phyloP scores from a whole-genome alignment of 192 early-diverging fungal genomes.

The Entophlyctis luteolus region DNA sequence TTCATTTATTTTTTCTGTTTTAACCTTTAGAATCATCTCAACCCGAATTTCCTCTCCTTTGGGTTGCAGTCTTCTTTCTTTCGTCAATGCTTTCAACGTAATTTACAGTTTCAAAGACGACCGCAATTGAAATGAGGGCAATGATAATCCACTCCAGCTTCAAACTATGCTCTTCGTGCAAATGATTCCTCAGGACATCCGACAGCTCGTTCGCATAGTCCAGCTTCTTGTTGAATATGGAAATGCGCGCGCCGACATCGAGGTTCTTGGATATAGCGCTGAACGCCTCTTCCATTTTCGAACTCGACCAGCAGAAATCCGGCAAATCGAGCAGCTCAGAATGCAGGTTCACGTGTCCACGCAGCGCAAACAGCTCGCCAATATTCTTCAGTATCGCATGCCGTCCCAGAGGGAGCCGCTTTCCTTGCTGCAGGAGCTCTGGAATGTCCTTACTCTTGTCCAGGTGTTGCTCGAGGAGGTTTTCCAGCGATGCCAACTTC shows the following conservation, averaged over 20 bases:
- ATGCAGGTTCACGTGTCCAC: constrained; percentile 53
- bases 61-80: neutral
- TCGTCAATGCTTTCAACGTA: constrained; percentile 21
- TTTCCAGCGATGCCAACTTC: constrained; percentile 54
- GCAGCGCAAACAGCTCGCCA: constrained; percentile 50
- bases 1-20: no score
- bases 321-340: constrained; percentile 58
- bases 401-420: constrained; percentile 42
- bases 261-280: constrained; percentile 45
- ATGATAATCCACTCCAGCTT: constrained; percentile 47
- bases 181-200: constrained; percentile 48
- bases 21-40: no score
- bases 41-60: no score
- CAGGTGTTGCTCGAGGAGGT: constrained; percentile 50
- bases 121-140: constrained; percentile 41
- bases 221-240: constrained; percentile 61
- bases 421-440: constrained; percentile 41
- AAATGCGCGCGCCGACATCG: constrained; percentile 54
- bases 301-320: constrained; percentile 57
- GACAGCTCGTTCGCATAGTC: constrained; percentile 65
- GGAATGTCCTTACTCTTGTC: constrained; percentile 47
- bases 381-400: constrained; percentile 47
- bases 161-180: constrained; percentile 51
- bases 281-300: constrained; percentile 52
- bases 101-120: constrained; percentile 37